These are phyloP conservation scores for Pythium guiyangense DNA, from an alignment of 352 stramenopile species.

Conservation along the genomic window DNA sequence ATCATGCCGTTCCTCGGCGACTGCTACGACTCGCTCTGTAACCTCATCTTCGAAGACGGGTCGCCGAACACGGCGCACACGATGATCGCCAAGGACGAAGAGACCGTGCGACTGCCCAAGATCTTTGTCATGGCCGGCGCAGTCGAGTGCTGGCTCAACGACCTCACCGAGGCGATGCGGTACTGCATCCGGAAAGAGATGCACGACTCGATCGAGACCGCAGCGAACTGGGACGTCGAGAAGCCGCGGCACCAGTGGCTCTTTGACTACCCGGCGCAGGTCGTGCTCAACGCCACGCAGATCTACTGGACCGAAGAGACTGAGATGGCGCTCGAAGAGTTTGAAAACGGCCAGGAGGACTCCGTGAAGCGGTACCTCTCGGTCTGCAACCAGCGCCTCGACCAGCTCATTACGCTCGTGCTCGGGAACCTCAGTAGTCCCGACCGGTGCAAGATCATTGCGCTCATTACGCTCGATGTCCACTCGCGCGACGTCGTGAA, in stretches of 20 bases:
- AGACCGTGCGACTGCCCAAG: conserved; percentile 54
- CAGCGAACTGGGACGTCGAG: conserved; percentile 93
- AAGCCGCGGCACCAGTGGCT: conserved; percentile 96
- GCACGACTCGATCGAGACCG: conserved; percentile 84
- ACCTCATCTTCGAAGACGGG: conserved; percentile 77
- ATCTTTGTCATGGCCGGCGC: conserved; percentile 83
- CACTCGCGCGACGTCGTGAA: conserved; percentile 94
- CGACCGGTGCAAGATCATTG: conserved; percentile 93
- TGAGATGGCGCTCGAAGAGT: conserved; percentile 87
- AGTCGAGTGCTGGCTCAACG: conserved; percentile 86
- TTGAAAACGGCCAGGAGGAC: conserved; percentile 86
- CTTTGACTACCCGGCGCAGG: conserved; percentile 94
- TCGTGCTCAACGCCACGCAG: conserved; percentile 83
- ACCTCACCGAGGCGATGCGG: conserved; percentile 81
- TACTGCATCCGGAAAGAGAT: conserved; percentile 84
- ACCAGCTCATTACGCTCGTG: conserved; percentile 92
- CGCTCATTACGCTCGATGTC: conserved; percentile 95
- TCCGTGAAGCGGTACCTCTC: conserved; percentile 80
- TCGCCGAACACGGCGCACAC: conserved; percentile 77
- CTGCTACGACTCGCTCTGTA: conserved; percentile 95
- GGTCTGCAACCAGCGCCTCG: conserved; percentile 80
- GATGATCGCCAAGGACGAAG: conserved; percentile 83
- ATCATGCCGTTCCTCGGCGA: conserved; percentile 97
- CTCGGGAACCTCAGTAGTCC: conserved; percentile 83
- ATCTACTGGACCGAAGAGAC: conserved; percentile 98